A percentile compares a stretch with the other conserved stretches of the same genome.
Conservation (phyloP, 176 grass and related monocot species). For the Microstegium vimineum region DNA sequence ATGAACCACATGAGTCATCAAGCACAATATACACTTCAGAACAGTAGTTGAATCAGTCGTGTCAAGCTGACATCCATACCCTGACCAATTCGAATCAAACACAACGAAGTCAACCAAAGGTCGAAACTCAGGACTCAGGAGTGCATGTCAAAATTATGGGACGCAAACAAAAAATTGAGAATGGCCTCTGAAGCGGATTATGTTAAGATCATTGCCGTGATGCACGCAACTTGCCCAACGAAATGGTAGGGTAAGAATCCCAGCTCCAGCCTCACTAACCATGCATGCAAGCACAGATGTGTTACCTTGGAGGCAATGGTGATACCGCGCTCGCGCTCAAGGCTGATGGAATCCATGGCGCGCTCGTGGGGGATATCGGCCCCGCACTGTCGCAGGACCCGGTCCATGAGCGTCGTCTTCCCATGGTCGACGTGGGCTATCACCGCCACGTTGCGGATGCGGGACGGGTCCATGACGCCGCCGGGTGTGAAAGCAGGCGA, state of each 20-base stretch:
- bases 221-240: not conserved
- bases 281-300: not conserved
- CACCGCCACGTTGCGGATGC: conserved; percentile 91
- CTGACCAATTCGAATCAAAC: not conserved
- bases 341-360: conserved; percentile 90
- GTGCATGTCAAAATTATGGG: not conserved
- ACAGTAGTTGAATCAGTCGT: not conserved
- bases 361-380: conserved; percentile 91
- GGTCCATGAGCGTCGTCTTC: conserved; percentile 98
- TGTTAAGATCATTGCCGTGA: not conserved
- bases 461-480: conserved; percentile 46
- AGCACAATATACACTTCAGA: not conserved
- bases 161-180: not conserved
- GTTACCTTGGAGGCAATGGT: conserved; percentile 85
- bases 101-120: not conserved
- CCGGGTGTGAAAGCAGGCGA: conserved; percentile 27
- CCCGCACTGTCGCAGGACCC: conserved; percentile 85
- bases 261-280: not conserved
- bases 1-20: not conserved
- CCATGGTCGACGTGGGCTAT: conserved; percentile 98
- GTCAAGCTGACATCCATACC: conserved; percentile 5
- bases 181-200: conserved; percentile 26
- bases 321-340: conserved; percentile 92
- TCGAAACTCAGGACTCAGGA: not conserved
- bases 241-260: conserved; percentile 8